phyloP scores from a whole-genome alignment of 164 flowering plant species.

The Magnolia kwangsiensis region DNA sequence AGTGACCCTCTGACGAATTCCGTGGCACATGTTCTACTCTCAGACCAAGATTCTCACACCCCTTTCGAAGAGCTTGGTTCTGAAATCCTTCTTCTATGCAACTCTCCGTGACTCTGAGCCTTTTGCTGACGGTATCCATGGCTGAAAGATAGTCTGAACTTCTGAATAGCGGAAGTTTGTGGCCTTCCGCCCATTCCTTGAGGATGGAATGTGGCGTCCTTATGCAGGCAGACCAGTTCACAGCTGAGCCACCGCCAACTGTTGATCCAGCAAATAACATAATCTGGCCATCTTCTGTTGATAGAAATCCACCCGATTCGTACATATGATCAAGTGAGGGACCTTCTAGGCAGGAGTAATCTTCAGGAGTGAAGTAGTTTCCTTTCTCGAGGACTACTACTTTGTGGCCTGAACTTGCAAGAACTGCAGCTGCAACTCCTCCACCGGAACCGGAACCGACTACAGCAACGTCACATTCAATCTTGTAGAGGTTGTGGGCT shows the following conservation, averaged over 20 bases:
- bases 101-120: constrained; percentile 53
- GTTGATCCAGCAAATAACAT: constrained; percentile 60
- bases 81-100: constrained; percentile 61
- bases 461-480: constrained; percentile 60
- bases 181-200: constrained; percentile 49
- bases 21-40: constrained; percentile 48
- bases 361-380: constrained; percentile 41
- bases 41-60: constrained; percentile 63
- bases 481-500: constrained; percentile 20
- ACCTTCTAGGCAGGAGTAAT: constrained; percentile 61
- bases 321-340: constrained; percentile 51
- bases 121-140: constrained; percentile 58
- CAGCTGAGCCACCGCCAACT: constrained; percentile 73
- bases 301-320: constrained; percentile 47
- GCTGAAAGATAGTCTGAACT: constrained; percentile 42
- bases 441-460: constrained; percentile 77
- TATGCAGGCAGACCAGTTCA: constrained; percentile 78
- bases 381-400: constrained; percentile 73
- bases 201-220: constrained; percentile 49
- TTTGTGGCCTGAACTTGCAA: constrained; percentile 52
- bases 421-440: constrained; percentile 68
- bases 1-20: constrained; percentile 56
- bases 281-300: constrained; percentile 31
- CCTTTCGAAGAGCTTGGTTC: constrained; percentile 56
- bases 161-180: constrained; percentile 36